Conservation (phyloP, 345 rosid genomes). For the Angophora floribunda region DNA sequence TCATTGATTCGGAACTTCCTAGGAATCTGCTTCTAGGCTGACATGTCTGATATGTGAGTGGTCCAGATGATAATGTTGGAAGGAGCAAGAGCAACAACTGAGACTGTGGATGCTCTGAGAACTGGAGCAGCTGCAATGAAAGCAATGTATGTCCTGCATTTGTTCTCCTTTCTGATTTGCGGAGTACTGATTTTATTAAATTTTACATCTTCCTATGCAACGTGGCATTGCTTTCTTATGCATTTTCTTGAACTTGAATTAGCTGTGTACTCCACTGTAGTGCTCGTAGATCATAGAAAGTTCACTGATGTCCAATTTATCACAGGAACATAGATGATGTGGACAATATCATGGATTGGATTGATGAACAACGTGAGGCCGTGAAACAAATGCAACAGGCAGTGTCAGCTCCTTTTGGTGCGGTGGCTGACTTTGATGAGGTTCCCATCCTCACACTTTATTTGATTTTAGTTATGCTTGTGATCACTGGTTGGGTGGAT, state of each 20-base stretch:
- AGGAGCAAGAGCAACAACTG: constrained; percentile 91
- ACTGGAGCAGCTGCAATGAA: constrained; percentile 93
- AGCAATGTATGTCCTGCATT: constrained; percentile 49
- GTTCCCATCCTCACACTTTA: neutral
- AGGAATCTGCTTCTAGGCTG: neutral
- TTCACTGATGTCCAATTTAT: neutral
- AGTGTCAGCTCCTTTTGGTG: constrained; percentile 63
- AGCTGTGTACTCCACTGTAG: neutral
- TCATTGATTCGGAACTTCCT: neutral
- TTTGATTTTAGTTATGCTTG: neutral
- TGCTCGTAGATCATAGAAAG: neutral
- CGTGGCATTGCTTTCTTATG: neutral
- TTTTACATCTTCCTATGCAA: neutral
- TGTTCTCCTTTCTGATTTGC: neutral
- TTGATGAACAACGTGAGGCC: constrained; percentile 1
- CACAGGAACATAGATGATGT: constrained; percentile 79
- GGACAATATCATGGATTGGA: constrained; percentile 85
- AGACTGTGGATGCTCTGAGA: constrained; percentile 91
- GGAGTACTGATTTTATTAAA: no score
- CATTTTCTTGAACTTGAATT: neutral
- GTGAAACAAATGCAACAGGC: constrained; percentile 56
- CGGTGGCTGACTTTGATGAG: constrained; percentile 4
- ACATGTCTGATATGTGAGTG: neutral
- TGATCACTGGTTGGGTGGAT: neutral
- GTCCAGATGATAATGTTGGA: constrained; percentile 81